Evolutionary conservation across 2,329 filamentous ascomycete species (phyloP).

Genomic region (Trichoderma simmonsii): DNA sequence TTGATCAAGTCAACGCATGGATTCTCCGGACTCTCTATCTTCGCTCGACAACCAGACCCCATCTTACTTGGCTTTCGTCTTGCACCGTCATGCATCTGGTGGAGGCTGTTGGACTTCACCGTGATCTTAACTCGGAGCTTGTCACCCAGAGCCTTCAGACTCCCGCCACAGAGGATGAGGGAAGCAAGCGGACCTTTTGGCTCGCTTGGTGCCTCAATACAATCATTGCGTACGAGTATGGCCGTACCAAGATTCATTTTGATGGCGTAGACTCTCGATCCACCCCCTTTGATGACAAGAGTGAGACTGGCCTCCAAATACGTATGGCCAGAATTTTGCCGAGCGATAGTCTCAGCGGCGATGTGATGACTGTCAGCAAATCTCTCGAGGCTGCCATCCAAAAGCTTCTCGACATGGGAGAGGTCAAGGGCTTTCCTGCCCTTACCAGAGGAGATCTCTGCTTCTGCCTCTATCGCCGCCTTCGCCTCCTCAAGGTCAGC

Average conservation of each 20-base stretch:
- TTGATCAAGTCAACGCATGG: constrained; percentile 23
- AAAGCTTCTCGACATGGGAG: background rate
- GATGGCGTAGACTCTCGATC: background rate
- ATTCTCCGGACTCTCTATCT: constrained; percentile 21
- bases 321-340: constrained; percentile 4
- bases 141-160: background rate
- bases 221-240: constrained; percentile 21
- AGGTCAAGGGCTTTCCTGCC: constrained; percentile 2
- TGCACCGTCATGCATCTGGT: constrained; percentile 21
- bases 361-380: constrained; percentile 8
- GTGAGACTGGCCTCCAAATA: background rate
- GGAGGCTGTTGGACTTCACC: constrained; percentile 22
- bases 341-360: background rate
- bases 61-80: constrained; percentile 20
- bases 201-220: constrained; percentile 21
- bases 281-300: background rate
- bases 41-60: constrained; percentile 21
- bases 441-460: constrained; percentile 19
- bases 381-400: constrained; percentile 2
- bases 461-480: constrained; percentile 18
- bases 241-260: constrained; percentile 10
- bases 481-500: constrained; percentile 7
- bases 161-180: constrained; percentile 12
- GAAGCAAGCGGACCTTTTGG: constrained; percentile 19
- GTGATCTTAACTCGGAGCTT: constrained; percentile 3